Evolutionary conservation across 2,329 filamentous ascomycete species (phyloP).

Genomic region (Diplodia corticola): DNA sequence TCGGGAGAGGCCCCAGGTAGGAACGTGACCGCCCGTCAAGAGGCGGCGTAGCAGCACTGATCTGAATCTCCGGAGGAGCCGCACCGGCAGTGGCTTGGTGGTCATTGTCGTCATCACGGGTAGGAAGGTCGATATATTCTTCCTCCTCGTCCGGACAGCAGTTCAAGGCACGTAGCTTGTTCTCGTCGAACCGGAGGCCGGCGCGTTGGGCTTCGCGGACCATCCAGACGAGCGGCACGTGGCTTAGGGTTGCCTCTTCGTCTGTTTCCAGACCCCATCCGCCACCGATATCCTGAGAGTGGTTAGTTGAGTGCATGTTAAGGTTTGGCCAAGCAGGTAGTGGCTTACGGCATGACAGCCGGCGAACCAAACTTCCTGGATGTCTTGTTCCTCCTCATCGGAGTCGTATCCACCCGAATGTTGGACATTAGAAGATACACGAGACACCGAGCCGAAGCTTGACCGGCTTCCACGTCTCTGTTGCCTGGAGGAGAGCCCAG

Average conservation of each 20-base stretch:
- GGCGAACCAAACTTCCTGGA: constrained; percentile 79
- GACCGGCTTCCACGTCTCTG: constrained; percentile 23
- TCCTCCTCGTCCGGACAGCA: constrained; percentile 54
- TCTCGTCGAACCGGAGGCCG: constrained; percentile 68
- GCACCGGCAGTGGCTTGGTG: not conserved
- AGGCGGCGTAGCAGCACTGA: constrained; percentile 31
- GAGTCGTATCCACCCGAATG: constrained; percentile 30
- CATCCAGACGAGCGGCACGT: constrained; percentile 71
- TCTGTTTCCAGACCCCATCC: constrained; percentile 63
- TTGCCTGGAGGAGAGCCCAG: constrained; percentile 28
- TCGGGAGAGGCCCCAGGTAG: not conserved
- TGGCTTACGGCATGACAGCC: constrained; percentile 65
- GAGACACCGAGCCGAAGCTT: not conserved
- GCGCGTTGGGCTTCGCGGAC: constrained; percentile 64
- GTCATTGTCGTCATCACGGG: not conserved
- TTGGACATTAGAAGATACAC: not conserved
- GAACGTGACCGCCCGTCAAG: constrained; percentile 3
- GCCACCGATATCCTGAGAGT: constrained; percentile 65
- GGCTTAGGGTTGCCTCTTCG: constrained; percentile 62
- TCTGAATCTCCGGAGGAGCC: constrained; percentile 35
- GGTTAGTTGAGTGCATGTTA: not conserved
- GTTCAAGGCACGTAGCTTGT: constrained; percentile 66
- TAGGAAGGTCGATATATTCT: not conserved
- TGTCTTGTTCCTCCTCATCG: constrained; percentile 63
- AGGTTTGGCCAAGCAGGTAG: too few relatives aligned